Evolutionary conservation across 208 protist species (phyloP).

Genomic region (Herpetomonas tarakana): DNA sequence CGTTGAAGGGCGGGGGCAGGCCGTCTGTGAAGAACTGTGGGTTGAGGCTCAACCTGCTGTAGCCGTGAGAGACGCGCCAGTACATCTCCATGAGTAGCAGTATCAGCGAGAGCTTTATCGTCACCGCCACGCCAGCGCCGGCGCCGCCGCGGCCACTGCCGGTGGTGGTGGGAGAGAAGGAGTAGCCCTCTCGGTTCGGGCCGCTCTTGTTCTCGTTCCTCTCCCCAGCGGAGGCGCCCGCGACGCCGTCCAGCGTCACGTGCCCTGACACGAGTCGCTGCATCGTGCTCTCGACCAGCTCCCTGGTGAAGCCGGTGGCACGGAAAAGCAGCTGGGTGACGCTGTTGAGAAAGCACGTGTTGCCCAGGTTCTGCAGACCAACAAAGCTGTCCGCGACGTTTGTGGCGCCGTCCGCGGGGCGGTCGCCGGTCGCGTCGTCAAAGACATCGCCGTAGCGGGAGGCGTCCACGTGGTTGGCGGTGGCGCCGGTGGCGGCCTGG

Average conservation of each 20-base stretch:
- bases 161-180: background rate
- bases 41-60: conserved; percentile 14
- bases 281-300: conserved; percentile 15
- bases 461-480: background rate
- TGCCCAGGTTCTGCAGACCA: conserved; percentile 50
- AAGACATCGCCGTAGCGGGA: background rate
- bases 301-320: conserved; percentile 28
- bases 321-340: conserved; percentile 56
- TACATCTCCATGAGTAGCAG: conserved; percentile 47
- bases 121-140: conserved; percentile 1
- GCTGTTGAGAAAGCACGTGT: conserved; percentile 73
- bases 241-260: background rate
- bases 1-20: conserved; percentile 46
- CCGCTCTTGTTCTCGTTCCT: no score
- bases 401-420: background rate
- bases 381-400: conserved; percentile 19
- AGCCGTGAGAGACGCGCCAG: conserved; percentile 32
- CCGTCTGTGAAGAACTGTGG: conserved; percentile 25
- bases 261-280: background rate
- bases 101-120: conserved; percentile 22
- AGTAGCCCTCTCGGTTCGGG: no score
- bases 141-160: background rate
- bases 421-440: background rate
- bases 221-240: no score
- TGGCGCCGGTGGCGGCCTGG: background rate